Evolutionary conservation across 1,284 basidiomycete species (phyloP).

Genomic region (Pseudozyma pruni): DNA sequence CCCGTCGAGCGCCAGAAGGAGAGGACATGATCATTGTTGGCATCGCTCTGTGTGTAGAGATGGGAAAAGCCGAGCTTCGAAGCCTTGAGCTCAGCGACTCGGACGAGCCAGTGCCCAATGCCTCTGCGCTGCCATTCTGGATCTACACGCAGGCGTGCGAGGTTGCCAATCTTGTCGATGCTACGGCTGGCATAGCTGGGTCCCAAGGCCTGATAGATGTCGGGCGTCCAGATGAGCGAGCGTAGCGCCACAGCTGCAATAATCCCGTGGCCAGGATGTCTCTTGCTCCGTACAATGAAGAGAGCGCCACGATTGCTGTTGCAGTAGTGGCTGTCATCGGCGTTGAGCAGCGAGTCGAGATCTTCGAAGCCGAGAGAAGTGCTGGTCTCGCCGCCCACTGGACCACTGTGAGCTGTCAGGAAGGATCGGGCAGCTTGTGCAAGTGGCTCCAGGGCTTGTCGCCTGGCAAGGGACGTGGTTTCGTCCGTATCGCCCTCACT

Average conservation of each 20-base stretch:
- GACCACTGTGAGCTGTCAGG: background rate
- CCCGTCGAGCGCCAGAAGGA: slow-evolving; percentile 28
- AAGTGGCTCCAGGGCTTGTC: slow-evolving; percentile 12
- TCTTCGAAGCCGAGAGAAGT: slow-evolving; percentile 5
- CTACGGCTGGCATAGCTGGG: slow-evolving; percentile 43
- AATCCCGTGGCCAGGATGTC: slow-evolving; percentile 4
- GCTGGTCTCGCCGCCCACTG: background rate
- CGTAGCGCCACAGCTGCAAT: slow-evolving; percentile 40
- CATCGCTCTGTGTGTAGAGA: slow-evolving; percentile 33
- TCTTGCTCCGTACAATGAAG: slow-evolving; percentile 23
- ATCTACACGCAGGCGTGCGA: slow-evolving; percentile 31
- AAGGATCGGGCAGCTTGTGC: slow-evolving; percentile 19
- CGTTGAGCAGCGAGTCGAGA: slow-evolving; percentile 30
- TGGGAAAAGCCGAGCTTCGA: slow-evolving; percentile 40
- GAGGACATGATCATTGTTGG: slow-evolving; percentile 11
- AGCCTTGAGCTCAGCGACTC: slow-evolving; percentile 36
- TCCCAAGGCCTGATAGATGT: slow-evolving; percentile 45
- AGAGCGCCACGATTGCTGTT: slow-evolving; percentile 43
- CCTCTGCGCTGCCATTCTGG: slow-evolving; percentile 30
- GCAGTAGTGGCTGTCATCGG: slow-evolving; percentile 43
- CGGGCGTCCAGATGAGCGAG: slow-evolving; percentile 49
- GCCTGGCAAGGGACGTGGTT: slow-evolving; percentile 1
- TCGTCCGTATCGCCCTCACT: slow-evolving; percentile 31
- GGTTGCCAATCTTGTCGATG: slow-evolving; percentile 45
- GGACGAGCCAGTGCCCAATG: slow-evolving; percentile 45